These are phyloP conservation scores for Trifolium fragiferum DNA, from an alignment of 306 rosid genomes.

Conservation along the genomic window DNA sequence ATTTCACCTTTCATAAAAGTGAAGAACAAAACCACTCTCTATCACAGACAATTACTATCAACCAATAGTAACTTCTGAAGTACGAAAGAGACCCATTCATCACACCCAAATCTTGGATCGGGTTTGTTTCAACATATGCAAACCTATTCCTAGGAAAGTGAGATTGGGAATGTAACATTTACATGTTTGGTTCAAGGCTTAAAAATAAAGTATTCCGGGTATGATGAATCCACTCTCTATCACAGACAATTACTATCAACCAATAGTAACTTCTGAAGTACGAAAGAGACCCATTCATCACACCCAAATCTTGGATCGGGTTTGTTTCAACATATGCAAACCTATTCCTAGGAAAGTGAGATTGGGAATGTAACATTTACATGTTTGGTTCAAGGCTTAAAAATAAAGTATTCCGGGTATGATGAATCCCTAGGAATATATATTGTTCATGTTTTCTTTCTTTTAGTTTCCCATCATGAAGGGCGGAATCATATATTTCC, in stretches of 20 bases:
- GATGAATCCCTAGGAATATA: background rate
- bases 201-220: background rate
- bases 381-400: background rate
- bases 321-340: background rate
- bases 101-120: constrained; percentile 2
- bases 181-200: background rate
- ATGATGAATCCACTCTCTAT: constrained; percentile 4
- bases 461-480: background rate
- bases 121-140: background rate
- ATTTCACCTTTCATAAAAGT: constrained; percentile 21
- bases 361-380: background rate
- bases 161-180: background rate
- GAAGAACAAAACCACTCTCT: constrained; percentile 31
- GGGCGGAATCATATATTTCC: background rate
- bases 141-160: background rate
- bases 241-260: constrained; percentile 9
- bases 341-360: background rate
- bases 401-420: background rate
- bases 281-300: constrained; percentile 21
- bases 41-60: background rate
- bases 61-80: constrained; percentile 21
- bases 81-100: constrained; percentile 18
- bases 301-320: background rate
- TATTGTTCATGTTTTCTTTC: background rate
- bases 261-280: constrained; percentile 13